These are phyloP conservation scores for Alternaria novae-zelandiae DNA, from an alignment of 2,329 filamentous ascomycete species.

Conservation along the genomic window DNA sequence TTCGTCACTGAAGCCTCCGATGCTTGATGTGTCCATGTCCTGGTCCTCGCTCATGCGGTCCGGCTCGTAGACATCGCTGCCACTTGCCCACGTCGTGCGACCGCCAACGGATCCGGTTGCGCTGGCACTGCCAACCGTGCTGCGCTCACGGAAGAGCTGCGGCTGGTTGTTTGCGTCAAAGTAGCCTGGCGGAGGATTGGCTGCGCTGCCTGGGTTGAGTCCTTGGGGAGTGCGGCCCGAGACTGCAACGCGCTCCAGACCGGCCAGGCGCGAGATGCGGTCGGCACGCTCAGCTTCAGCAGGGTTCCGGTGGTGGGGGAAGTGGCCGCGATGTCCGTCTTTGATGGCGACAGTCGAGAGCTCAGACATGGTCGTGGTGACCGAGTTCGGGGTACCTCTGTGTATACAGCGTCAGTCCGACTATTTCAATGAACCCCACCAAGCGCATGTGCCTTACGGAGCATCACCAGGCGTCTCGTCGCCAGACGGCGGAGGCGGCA, in stretches of 20 bases:
- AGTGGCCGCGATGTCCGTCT: slow-evolving; percentile 87
- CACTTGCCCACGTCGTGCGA: slow-evolving; percentile 71
- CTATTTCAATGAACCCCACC: slow-evolving; percentile 10
- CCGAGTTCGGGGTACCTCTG: slow-evolving; percentile 91
- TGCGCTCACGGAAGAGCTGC: slow-evolving; percentile 73
- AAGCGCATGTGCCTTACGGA: slow-evolving; percentile 66
- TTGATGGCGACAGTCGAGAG: slow-evolving; percentile 95
- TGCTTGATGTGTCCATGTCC: slow-evolving; percentile 65
- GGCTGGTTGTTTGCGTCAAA: slow-evolving; percentile 78
- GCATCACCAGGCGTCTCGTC: slow-evolving; percentile 87
- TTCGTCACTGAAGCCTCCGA: slow-evolving; percentile 85
- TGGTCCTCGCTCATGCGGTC: slow-evolving; percentile 75
- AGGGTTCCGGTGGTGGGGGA: slow-evolving; percentile 69
- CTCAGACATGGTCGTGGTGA: slow-evolving; percentile 88
- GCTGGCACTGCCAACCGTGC: slow-evolving; percentile 88
- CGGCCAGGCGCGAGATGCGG: slow-evolving; percentile 91
- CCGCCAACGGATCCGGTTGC: slow-evolving; percentile 81
- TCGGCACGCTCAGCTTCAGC: slow-evolving; percentile 92
- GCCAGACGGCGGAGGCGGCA: slow-evolving; percentile 81
- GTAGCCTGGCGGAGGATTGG: slow-evolving; percentile 63
- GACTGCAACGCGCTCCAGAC: slow-evolving; percentile 87
- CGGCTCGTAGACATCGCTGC: slow-evolving; percentile 66
- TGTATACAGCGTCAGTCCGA: slow-evolving; percentile 19
- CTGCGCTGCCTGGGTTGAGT: slow-evolving; percentile 54
- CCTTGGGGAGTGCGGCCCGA: slow-evolving; percentile 62